These are phyloP conservation scores for Hansenula sp. DNA, from an alignment of 1,139 yeast species.

Conservation along the genomic window DNA sequence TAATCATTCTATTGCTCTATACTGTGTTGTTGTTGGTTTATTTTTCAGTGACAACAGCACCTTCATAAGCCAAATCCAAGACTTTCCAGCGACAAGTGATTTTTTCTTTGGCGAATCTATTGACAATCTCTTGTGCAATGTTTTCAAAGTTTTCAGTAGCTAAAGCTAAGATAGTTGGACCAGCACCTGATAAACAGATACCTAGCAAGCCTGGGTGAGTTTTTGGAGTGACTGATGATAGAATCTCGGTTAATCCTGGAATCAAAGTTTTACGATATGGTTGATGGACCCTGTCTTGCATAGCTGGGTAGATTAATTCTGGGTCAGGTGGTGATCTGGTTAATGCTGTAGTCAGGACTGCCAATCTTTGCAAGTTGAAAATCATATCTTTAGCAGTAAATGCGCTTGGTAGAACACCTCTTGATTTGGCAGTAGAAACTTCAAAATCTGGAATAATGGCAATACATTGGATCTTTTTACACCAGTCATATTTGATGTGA, in stretches of 20 bases:
- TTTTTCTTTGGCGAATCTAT: conserved; percentile 60
- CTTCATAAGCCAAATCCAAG: conserved; percentile 82
- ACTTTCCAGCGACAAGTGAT: conserved; percentile 80
- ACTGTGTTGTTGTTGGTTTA: not conserved
- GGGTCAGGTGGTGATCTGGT: conserved; percentile 81
- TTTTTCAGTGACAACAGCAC: conserved; percentile 49
- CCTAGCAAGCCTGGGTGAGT: conserved; percentile 86
- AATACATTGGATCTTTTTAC: conserved; percentile 75
- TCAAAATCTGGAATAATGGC: conserved; percentile 93
- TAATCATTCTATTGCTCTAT: not conserved
- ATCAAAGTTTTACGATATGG: conserved; percentile 88
- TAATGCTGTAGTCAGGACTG: conserved; percentile 77
- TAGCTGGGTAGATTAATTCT: conserved; percentile 81
- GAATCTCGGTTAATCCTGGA: conserved; percentile 84
- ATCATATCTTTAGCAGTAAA: conserved; percentile 83
- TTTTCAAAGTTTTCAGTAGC: conserved; percentile 85
- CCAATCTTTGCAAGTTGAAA: conserved; percentile 78
- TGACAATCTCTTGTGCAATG: conserved; percentile 75
- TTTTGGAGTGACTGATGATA: conserved; percentile 77
- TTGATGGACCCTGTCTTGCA: conserved; percentile 96
- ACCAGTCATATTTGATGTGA: conserved; percentile 84
- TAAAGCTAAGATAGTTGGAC: conserved; percentile 91
- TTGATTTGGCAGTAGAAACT: conserved; percentile 85
- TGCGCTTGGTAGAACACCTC: conserved; percentile 80
- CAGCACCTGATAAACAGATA: conserved; percentile 95